A percentile compares a stretch with the other conserved stretches of the same genome.
Evolutionary conservation across 352 stramenopile species (phyloP).

Genomic region (Phytophthora quininea): DNA sequence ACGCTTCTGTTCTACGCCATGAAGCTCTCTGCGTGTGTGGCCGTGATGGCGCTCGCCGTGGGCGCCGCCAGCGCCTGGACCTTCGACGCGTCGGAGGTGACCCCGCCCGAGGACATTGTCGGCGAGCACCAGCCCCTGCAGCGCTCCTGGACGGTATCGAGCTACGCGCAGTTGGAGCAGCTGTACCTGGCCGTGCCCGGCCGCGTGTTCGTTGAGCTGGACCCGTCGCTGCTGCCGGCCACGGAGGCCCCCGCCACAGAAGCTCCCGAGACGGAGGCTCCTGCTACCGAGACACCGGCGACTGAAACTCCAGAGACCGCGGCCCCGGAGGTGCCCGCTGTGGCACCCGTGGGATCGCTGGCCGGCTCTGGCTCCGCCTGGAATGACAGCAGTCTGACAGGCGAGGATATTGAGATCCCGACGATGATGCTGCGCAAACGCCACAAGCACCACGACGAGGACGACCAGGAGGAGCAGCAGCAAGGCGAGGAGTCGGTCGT

Average conservation of each 20-base stretch:
- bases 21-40: slow-evolving; percentile 30
- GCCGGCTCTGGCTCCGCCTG: slow-evolving; percentile 6
- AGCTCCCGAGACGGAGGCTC: slow-evolving; percentile 2
- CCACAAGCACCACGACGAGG: slow-evolving; percentile 24
- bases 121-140: slow-evolving; percentile 49
- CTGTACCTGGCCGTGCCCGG: slow-evolving; percentile 59
- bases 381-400: slow-evolving; percentile 23
- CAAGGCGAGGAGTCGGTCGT: slow-evolving; percentile 37
- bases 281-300: slow-evolving; percentile 16
- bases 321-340: slow-evolving; percentile 7
- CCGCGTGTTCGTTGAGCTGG: slow-evolving; percentile 61
- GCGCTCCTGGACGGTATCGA: slow-evolving; percentile 51
- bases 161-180: slow-evolving; percentile 44
- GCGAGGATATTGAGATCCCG: slow-evolving; percentile 39
- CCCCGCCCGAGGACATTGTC: slow-evolving; percentile 30
- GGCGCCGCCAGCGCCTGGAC: slow-evolving; percentile 31
- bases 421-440: slow-evolving; percentile 44
- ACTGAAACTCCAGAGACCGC: slow-evolving; percentile 4
- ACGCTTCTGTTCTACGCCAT: slow-evolving; percentile 6
- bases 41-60: slow-evolving; percentile 27
- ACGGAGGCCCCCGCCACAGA: slow-evolving; percentile 1
- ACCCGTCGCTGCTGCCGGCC: slow-evolving; percentile 35
- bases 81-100: slow-evolving; percentile 41
- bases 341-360: slow-evolving; percentile 7
- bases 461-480: slow-evolving; percentile 29